Percentiles rank a stretch among this genome's conserved stretches.
Conservation (phyloP, 176 grass and related monocot species). For the Zizania latifolia region DNA sequence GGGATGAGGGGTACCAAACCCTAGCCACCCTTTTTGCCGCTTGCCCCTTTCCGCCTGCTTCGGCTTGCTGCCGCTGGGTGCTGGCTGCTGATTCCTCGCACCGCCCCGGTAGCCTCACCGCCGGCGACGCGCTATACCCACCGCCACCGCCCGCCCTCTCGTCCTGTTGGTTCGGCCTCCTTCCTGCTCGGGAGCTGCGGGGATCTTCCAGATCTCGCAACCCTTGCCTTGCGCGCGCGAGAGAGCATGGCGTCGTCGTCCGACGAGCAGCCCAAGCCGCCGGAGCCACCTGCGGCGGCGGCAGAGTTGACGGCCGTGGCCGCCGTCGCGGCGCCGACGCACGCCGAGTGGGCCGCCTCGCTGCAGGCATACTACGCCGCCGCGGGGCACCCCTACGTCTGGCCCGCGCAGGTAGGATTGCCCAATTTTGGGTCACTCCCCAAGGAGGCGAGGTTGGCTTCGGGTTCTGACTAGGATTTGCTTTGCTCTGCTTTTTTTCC, state of each 20-base stretch:
- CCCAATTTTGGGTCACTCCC: neutral
- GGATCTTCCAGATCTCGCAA: slow-evolving; percentile 19
- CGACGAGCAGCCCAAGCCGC: slow-evolving; percentile 67
- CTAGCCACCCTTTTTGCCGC: slow-evolving; percentile 48
- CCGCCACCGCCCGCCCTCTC: slow-evolving; percentile 25
- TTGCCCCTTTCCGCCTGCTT: no score
- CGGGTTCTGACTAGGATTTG: slow-evolving; percentile 38
- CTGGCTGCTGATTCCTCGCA: no score
- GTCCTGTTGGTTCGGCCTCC: no score
- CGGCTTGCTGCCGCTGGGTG: neutral
- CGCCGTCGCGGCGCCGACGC: slow-evolving; percentile 7
- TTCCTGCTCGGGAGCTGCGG: neutral
- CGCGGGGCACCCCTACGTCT: slow-evolving; percentile 51
- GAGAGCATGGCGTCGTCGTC: slow-evolving; percentile 53
- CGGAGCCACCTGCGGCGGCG: slow-evolving; percentile 36
- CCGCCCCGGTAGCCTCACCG: slow-evolving; percentile 44
- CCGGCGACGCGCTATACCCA: slow-evolving; percentile 30
- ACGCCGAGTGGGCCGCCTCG: slow-evolving; percentile 54
- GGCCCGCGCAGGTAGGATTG: slow-evolving; percentile 60
- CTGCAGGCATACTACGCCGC: slow-evolving; percentile 57
- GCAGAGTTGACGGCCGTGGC: slow-evolving; percentile 6
- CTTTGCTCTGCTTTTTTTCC: neutral
- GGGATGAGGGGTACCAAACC: slow-evolving; percentile 13
- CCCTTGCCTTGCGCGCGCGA: no score
- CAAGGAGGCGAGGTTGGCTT: neutral